These are phyloP conservation scores for Pontederia crassipes DNA, from an alignment of 176 grass and related monocot species.

Conservation along the genomic window DNA sequence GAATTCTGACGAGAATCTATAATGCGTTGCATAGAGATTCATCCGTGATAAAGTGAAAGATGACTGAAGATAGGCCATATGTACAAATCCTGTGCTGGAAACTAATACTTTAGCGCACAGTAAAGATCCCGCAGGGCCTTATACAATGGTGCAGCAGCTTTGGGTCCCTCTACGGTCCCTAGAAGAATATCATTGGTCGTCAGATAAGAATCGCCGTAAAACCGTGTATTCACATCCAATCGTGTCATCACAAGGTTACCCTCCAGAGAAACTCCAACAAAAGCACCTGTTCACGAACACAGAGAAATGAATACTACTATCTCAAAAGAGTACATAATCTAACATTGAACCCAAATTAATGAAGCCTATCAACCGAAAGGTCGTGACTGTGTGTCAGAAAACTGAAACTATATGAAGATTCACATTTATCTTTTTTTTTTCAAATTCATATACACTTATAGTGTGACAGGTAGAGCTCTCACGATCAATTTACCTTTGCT, in stretches of 20 bases:
- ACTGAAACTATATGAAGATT: too few relatives aligned
- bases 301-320: too few relatives aligned
- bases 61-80: neutral
- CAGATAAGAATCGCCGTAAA: slow-evolving; percentile 78
- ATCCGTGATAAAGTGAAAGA: too few relatives aligned
- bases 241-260: slow-evolving; percentile 59
- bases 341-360: too few relatives aligned
- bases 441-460: too few relatives aligned
- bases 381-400: too few relatives aligned
- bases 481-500: slow-evolving; percentile 60
- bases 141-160: slow-evolving; percentile 63
- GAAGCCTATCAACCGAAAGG: too few relatives aligned
- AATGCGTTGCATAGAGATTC: too few relatives aligned
- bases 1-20: too few relatives aligned
- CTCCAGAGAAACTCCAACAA: slow-evolving; percentile 75
- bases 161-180: slow-evolving; percentile 46
- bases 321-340: too few relatives aligned
- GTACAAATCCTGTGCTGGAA: neutral
- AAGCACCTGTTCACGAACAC: slow-evolving; percentile 36
- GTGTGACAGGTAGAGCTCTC: neutral
- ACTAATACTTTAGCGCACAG: slow-evolving; percentile 24
- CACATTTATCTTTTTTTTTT: too few relatives aligned
- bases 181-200: slow-evolving; percentile 72
- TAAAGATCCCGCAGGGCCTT: slow-evolving; percentile 55
- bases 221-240: slow-evolving; percentile 50